Base-by-base conservation (phyloP, 1,139 yeast genomes). In the Geotrichum histeridarum region DNA sequence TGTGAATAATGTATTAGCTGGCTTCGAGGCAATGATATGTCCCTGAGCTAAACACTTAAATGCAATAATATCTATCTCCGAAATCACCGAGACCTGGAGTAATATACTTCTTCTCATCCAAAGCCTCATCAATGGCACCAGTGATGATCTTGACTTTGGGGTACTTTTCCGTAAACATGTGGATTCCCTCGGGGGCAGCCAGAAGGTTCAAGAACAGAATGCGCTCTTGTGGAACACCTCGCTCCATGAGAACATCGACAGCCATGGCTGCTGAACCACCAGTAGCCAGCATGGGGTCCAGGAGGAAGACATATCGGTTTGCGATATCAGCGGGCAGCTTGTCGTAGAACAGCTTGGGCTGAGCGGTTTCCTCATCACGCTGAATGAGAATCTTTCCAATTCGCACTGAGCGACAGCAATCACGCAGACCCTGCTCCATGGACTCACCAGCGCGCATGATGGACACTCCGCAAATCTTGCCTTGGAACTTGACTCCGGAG, bases 261-360 rank as follows among this genome's bases (percentile, higher is more conserved):
- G 98, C 99, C 93, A 91, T 87, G 74, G 88, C 82, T 12, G 98
- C 99, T 59, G 96, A 86, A 51, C 99, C 99, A 59, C 99, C 99
- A 22, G 99, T 93, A 41, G 99, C 99, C 67, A 93, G 79, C 95
- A 93, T 87, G 57, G 99, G 99, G 66, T 93, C 99, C 62, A 93
- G 76, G 66, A 93, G 75, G 67, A 93, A 86, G 22, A 93, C 98
- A 65, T 83, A 93, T 63, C 99, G 79, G 36, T 86, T 86, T 51
- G 84, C 74, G 59, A 93, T 91, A 66, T 93, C 99, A 60, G 83
- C 90, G 30, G 99, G 99, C 61, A 93, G 78, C 70, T 93, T 93
- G 63, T 88, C 96, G 70, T 91, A 93, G 71, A 86, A 93, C 35
- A 75, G 64, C 52, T 70, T 68, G 42, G 78, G 77, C 55, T 61